Evolutionary conservation across 2,329 filamentous ascomycete genomes (phyloP), one percentile per base, ranked within the genome.

Genomic region (Diaporthe citri): DNA sequence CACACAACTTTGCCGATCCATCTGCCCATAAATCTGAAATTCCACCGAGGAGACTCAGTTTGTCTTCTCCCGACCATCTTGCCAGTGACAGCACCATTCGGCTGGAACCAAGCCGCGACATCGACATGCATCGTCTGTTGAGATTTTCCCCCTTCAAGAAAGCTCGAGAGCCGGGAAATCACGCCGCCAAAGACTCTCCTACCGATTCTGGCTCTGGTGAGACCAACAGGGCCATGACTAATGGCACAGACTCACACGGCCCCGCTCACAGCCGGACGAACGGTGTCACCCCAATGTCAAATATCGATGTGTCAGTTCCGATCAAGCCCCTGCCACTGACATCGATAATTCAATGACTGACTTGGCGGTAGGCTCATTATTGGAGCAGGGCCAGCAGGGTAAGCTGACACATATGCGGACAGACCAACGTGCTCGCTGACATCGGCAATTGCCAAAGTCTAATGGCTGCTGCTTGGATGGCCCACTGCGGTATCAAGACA

Each of bases 381-480:
- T 64, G 79, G 79, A 51, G 79, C 79, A 13, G 82, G 82, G 3
- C 82, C 82, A 10, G 80, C 81, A 43, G 81, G 82, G 76, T 81
- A 78, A 74, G 78, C 64, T 57, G 28, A 41, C 25, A 62, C 48
- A 55, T 13, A 9, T 13, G 43, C 60, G 75, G 8, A 77, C 34
- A 20, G 41, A 62, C 10, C 51, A 74, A 31, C n/a, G 20, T 52
- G n/a, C 4, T 34, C 4, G 43, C 55, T 52, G 28, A 71, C 34
- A 39, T 43, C 3, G n/a, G 8, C 13, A 55, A 48, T 39, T n/a
- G 10, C 31, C 41, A 57, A 51, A 81, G 84, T 43, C 77, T 87
- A 46, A 87, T 88, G 85, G 80, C 86, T 46, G 84, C 85, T 8
- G 74, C 83, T 15, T 87, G 85, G 84, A 81, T 87, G 77, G 82